Percentiles rank a stretch among this genome's conserved stretches.
These are phyloP conservation scores for Tothia fuscella DNA, from an alignment of 2,329 filamentous ascomycete species.

Conservation along the genomic window DNA sequence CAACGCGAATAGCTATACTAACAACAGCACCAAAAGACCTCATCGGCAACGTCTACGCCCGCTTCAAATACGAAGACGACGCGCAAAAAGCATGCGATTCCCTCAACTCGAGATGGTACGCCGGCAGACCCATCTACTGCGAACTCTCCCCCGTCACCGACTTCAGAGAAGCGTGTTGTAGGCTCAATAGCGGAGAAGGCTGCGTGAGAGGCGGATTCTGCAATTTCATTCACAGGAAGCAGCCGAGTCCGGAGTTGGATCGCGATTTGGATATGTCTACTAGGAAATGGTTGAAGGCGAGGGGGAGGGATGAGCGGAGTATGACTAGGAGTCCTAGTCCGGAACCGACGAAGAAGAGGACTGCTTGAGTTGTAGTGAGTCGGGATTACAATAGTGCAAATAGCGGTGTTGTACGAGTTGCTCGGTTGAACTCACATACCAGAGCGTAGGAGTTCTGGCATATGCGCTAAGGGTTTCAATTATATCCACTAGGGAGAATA, in stretches of 20 bases:
- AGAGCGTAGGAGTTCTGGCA: neutral
- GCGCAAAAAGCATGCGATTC: conserved; percentile 89
- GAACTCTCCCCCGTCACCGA: conserved; percentile 94
- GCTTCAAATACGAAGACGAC: conserved; percentile 98
- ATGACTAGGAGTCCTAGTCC: conserved; percentile 73
- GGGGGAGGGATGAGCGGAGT: conserved; percentile 75
- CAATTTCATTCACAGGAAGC: conserved; percentile 98
- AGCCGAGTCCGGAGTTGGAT: conserved; percentile 80
- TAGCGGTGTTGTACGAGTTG: neutral
- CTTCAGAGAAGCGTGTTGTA: conserved; percentile 94
- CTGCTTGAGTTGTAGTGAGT: conserved; percentile 41
- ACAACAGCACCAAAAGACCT: conserved; percentile 46
- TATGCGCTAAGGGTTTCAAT: neutral
- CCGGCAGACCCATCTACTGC: conserved; percentile 93
- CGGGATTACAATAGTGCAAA: neutral
- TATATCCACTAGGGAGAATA: neutral
- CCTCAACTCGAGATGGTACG: conserved; percentile 93
- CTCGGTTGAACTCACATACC: neutral
- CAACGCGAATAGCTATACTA: conserved; percentile 12
- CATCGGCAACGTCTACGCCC: conserved; percentile 97
- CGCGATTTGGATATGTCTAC: conserved; percentile 75
- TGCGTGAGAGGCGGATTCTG: conserved; percentile 95
- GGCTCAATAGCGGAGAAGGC: conserved; percentile 86
- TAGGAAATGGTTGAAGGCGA: conserved; percentile 88
- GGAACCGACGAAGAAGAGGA: conserved; percentile 64